phyloP scores from a whole-genome alignment of 176 grass and related monocot species.

The Aechmea fasciata region DNA sequence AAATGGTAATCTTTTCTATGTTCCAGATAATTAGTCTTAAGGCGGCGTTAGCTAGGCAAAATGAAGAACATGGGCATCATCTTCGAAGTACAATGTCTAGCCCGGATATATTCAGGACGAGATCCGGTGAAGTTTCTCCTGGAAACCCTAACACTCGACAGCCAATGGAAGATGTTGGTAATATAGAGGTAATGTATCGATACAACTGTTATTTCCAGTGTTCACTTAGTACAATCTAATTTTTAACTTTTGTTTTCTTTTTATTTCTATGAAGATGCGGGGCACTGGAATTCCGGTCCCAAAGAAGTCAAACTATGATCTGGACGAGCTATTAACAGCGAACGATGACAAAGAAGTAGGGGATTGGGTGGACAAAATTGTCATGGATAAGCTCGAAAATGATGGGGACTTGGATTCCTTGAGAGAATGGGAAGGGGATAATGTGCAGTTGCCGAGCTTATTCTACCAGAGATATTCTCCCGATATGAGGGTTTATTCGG shows the following conservation, averaged over 20 bases:
- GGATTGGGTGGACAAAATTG: conserved; percentile 32
- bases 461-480: conserved; percentile 53
- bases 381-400: conserved; percentile 26
- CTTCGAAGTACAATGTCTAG: conserved; percentile 33
- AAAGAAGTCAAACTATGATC: conserved; percentile 42
- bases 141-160: conserved; percentile 38
- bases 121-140: conserved; percentile 26
- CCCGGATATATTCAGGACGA: conserved; percentile 46
- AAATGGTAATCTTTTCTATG: background rate
- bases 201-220: conserved; percentile 2
- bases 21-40: conserved; percentile 66
- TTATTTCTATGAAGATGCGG: conserved; percentile 29
- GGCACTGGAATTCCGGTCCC: conserved; percentile 24
- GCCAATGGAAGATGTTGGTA: conserved; percentile 94
- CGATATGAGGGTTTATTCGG: conserved; percentile 16
- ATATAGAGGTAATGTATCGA: conserved; percentile 45
- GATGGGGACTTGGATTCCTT: conserved; percentile 34
- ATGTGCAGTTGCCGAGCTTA: conserved; percentile 29
- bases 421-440: conserved; percentile 23
- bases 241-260: conserved; percentile 12
- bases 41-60: conserved; percentile 59
- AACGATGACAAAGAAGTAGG: conserved; percentile 23
- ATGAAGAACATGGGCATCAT: conserved; percentile 39
- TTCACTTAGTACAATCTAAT: background rate
- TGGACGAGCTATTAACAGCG: conserved; percentile 27